phyloP scores from a whole-genome alignment of 2,329 filamentous ascomycete species.

The Bipolaris sorokiniana region DNA sequence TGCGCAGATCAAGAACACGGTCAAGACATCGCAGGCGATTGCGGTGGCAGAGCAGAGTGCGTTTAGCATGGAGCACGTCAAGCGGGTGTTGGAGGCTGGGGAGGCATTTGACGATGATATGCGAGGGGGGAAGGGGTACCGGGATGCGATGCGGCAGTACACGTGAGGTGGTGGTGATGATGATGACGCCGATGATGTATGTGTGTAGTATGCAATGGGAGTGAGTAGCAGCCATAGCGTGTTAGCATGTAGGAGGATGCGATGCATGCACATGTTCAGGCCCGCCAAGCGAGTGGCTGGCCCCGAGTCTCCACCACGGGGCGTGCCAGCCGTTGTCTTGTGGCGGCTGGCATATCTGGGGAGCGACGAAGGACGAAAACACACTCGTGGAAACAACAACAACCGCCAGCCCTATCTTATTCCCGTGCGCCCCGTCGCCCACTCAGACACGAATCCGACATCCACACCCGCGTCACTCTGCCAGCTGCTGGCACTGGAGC shows the following conservation, averaged over 20 bases:
- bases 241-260: no score
- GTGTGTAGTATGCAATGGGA: no score
- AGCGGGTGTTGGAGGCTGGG: conserved; percentile 81
- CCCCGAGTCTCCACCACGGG: conserved; percentile 15
- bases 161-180: conserved; percentile 52
- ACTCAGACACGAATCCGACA: no score
- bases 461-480: neutral
- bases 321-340: neutral
- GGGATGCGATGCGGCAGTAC: conserved; percentile 85
- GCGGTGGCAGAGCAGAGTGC: conserved; percentile 75
- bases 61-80: conserved; percentile 79
- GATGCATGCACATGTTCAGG: no score
- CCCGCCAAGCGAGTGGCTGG: conserved; percentile 23
- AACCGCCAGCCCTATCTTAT: no score
- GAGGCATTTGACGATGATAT: conserved; percentile 84
- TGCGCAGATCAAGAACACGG: conserved; percentile 82
- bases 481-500: no score
- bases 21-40: conserved; percentile 81
- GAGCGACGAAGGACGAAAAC: no score
- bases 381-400: no score
- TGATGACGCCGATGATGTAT: neutral
- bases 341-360: no score
- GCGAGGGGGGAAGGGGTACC: conserved; percentile 78
- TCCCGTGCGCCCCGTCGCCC: no score
- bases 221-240: no score